These are phyloP conservation scores for Pycnococcus provasolii DNA, from an alignment of 139 green algal species.

Conservation along the genomic window DNA sequence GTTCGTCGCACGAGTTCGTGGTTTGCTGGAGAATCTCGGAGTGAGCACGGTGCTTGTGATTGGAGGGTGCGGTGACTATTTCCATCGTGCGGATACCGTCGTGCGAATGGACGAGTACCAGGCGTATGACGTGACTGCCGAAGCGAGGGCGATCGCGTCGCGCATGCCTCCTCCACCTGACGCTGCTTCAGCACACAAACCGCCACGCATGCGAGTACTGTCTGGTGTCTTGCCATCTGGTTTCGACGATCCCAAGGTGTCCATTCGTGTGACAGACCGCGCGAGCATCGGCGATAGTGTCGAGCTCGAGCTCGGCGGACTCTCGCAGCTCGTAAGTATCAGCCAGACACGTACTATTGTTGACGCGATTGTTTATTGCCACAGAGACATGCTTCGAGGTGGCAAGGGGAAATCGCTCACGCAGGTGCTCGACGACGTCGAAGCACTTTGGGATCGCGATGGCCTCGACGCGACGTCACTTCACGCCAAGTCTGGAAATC, in stretches of 20 bases:
- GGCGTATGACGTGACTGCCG: constrained; percentile 36
- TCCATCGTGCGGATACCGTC: constrained; percentile 45
- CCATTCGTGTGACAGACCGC: background rate
- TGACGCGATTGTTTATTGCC: constrained; percentile 33
- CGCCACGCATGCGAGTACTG: background rate
- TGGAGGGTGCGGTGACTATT: constrained; percentile 56
- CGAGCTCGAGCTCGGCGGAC: background rate
- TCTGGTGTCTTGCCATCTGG: background rate
- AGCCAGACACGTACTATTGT: constrained; percentile 45
- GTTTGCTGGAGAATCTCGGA: constrained; percentile 14
- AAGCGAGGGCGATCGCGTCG: constrained; percentile 31
- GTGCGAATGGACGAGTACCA: constrained; percentile 45
- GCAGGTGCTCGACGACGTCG: constrained; percentile 30
- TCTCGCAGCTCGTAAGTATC: constrained; percentile 45
- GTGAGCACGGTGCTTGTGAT: constrained; percentile 47
- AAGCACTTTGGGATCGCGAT: constrained; percentile 31
- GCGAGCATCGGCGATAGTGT: background rate
- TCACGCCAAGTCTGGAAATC: constrained; percentile 30
- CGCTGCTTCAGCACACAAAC: background rate
- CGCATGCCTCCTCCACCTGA: constrained; percentile 7
- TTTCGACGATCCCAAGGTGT: background rate
- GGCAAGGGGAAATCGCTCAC: constrained; percentile 16
- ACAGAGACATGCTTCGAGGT: constrained; percentile 7
- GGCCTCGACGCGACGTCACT: constrained; percentile 40
- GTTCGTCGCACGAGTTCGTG: constrained; percentile 39